Evolutionary conservation across 257 asterid species (phyloP).

Genomic region (Haberlea rhodopensis): DNA sequence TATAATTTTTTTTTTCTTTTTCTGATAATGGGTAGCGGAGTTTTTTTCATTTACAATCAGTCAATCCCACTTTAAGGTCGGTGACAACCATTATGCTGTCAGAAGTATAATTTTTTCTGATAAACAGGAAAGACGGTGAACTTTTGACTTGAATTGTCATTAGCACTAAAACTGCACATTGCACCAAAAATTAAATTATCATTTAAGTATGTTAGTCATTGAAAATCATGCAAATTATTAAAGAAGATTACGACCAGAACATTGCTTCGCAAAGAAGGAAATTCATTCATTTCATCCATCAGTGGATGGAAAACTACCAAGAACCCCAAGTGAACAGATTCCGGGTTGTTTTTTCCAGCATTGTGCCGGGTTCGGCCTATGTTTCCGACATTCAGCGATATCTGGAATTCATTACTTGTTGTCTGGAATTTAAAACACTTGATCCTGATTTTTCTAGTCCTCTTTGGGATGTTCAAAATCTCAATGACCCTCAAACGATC

Average conservation of each 20-base stretch:
- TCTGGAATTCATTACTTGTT: conserved; percentile 7
- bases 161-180: too few species aligned
- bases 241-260: background rate
- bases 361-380: background rate
- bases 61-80: too few species aligned
- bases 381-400: background rate
- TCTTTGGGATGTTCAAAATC: conserved; percentile 10
- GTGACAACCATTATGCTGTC: too few species aligned
- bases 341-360: conserved; percentile 17
- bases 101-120: too few species aligned
- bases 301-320: conserved; percentile 25
- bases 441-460: conserved; percentile 32
- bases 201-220: too few species aligned
- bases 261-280: conserved; percentile 7
- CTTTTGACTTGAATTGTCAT: too few species aligned
- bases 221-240: too few species aligned
- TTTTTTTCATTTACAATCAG: too few species aligned
- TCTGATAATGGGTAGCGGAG: too few species aligned
- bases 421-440: background rate
- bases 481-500: background rate
- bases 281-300: conserved; percentile 10
- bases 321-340: conserved; percentile 3
- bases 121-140: too few species aligned
- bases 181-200: too few species aligned
- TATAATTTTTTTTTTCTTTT: too few species aligned